Percentiles rank a stretch among this genome's conserved stretches.
phyloP scores from a whole-genome alignment of 805 yeast genomes.

The Naumovozyma baii region DNA sequence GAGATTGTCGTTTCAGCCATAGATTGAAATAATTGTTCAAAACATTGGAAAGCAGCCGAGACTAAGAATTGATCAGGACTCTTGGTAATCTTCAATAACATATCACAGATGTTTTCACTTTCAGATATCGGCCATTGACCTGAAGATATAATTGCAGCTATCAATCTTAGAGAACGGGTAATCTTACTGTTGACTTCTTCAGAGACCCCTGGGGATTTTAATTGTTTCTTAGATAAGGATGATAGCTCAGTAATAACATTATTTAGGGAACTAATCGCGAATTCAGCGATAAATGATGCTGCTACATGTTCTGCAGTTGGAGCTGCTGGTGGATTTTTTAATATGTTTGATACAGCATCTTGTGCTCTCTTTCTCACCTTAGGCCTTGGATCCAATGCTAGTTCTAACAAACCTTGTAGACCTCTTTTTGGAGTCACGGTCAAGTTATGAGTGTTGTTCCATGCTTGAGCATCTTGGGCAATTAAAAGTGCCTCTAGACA shows the following conservation, averaged over 20 bases:
- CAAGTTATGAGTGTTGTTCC: conserved; percentile 50
- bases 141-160: conserved; percentile 59
- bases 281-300: conserved; percentile 56
- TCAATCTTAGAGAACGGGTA: conserved; percentile 69
- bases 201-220: conserved; percentile 28
- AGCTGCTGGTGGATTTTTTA: conserved; percentile 60
- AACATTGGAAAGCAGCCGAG: conserved; percentile 73
- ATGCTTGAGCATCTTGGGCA: conserved; percentile 71
- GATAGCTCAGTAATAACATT: conserved; percentile 35
- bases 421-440: conserved; percentile 68
- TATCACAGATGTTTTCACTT: conserved; percentile 65
- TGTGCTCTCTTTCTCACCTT: conserved; percentile 92
- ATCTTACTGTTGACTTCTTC: conserved; percentile 48
- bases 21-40: conserved; percentile 30
- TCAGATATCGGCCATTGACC: conserved; percentile 74
- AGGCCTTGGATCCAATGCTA: conserved; percentile 82
- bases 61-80: conserved; percentile 79
- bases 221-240: conserved; percentile 29
- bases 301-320: conserved; percentile 76
- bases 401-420: conserved; percentile 62
- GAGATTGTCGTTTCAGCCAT: conserved; percentile 32
- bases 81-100: conserved; percentile 63
- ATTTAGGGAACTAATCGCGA: conserved; percentile 48
- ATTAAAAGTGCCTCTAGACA: conserved; percentile 68
- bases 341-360: conserved; percentile 66